These are phyloP conservation scores for Suillus brevipes DNA, from an alignment of 768 basidiomycete species.

Conservation along the genomic window DNA sequence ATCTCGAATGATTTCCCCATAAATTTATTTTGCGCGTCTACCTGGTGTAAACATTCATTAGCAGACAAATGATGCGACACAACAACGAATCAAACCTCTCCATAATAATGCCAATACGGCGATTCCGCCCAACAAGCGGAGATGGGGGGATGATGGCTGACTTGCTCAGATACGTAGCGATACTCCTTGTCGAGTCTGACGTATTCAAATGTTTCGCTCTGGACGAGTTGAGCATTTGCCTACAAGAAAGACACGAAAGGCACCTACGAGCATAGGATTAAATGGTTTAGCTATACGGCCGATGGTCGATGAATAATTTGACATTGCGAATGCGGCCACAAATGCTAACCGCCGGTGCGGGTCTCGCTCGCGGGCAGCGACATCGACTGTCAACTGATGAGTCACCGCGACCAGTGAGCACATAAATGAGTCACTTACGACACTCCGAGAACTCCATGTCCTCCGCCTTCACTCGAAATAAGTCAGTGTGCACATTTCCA, in stretches of 20 bases:
- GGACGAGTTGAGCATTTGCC: slow-evolving; percentile 7
- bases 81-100: slow-evolving; percentile 56
- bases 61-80: not conserved
- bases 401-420: slow-evolving; percentile 9
- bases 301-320: slow-evolving; percentile 95
- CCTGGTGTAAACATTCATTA: slow-evolving; percentile 41
- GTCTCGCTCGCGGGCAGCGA: slow-evolving; percentile 74
- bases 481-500: slow-evolving; percentile 8
- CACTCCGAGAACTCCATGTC: slow-evolving; percentile 98
- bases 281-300: slow-evolving; percentile 97
- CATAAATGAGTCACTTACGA: slow-evolving; percentile 47
- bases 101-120: slow-evolving; percentile 86
- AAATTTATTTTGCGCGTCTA: slow-evolving; percentile 96
- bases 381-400: slow-evolving; percentile 60
- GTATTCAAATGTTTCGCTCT: slow-evolving; percentile 96
- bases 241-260: not conserved
- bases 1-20: slow-evolving; percentile 98
- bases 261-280: slow-evolving; percentile 87
- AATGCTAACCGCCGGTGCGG: slow-evolving; percentile 84
- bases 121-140: slow-evolving; percentile 95
- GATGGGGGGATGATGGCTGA: slow-evolving; percentile 96
- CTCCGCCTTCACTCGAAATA: slow-evolving; percentile 55
- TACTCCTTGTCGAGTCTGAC: slow-evolving; percentile 85
- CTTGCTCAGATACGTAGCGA: slow-evolving; percentile 93
- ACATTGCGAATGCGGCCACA: slow-evolving; percentile 97